These are phyloP conservation scores for Xerophyta viscosa DNA, from an alignment of 106 monocot species.

Conservation along the genomic window DNA sequence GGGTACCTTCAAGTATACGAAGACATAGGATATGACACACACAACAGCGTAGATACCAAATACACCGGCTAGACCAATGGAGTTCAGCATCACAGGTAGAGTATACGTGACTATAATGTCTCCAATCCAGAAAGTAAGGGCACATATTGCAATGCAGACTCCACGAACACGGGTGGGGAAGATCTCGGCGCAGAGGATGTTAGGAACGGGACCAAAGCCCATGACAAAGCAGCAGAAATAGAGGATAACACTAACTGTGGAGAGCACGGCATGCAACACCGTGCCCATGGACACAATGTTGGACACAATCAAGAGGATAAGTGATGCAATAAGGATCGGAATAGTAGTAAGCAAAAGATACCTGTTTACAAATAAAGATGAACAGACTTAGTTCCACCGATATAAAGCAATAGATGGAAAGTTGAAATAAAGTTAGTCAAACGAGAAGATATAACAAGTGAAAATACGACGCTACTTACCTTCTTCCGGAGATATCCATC, in stretches of 20 bases:
- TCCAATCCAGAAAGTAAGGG: slow-evolving; percentile 34
- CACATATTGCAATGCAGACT: slow-evolving; percentile 40
- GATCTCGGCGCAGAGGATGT: slow-evolving; percentile 46
- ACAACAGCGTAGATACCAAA: slow-evolving; percentile 36
- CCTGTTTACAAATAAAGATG: slow-evolving; percentile 10
- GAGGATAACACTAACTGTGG: slow-evolving; percentile 36
- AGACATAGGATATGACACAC: slow-evolving; percentile 23
- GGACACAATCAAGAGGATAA: slow-evolving; percentile 26
- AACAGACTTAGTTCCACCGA: not conserved
- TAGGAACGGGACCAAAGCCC: slow-evolving; percentile 59
- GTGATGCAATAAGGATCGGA: slow-evolving; percentile 32
- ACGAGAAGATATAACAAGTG: not conserved
- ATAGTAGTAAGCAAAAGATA: slow-evolving; percentile 37
- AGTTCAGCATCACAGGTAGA: slow-evolving; percentile 36
- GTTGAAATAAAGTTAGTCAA: no score
- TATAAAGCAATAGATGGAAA: not conserved
- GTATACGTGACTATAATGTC: slow-evolving; percentile 50
- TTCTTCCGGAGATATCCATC: slow-evolving; percentile 73
- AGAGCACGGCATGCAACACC: slow-evolving; percentile 28
- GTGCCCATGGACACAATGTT: slow-evolving; percentile 20
- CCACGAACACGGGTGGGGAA: slow-evolving; percentile 49
- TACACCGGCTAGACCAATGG: slow-evolving; percentile 40
- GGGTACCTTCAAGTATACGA: slow-evolving; percentile 40
- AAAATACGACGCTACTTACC: slow-evolving; percentile 9
- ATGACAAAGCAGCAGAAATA: slow-evolving; percentile 60